phyloP scores from a whole-genome alignment of 1,139 yeast genomes.

The Citeromyces hawaiiensis region DNA sequence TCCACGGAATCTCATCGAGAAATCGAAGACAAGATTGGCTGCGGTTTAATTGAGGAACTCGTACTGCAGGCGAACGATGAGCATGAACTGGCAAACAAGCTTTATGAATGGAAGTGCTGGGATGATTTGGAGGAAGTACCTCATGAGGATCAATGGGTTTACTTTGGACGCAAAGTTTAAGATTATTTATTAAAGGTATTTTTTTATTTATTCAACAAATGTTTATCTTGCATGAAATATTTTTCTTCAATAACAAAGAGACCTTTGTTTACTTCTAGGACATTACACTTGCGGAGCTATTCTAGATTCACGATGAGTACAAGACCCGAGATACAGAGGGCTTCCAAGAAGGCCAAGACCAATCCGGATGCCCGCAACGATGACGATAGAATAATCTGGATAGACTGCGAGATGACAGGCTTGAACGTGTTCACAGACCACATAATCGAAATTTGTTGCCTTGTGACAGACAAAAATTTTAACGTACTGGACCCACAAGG shows the following conservation, averaged over 20 bases:
- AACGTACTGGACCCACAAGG: constrained; percentile 54
- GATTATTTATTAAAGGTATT: neutral
- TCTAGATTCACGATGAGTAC: neutral
- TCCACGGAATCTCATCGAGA: constrained; percentile 46
- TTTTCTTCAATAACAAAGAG: neutral
- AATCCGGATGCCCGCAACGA: neutral
- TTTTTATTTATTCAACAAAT: neutral
- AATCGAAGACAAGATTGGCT: constrained; percentile 66
- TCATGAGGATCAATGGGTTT: constrained; percentile 62
- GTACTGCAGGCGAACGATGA: constrained; percentile 79
- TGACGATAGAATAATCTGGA: constrained; percentile 52
- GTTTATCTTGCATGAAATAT: neutral
- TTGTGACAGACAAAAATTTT: constrained; percentile 74
- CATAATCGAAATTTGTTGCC: constrained; percentile 86
- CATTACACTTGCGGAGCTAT: neutral
- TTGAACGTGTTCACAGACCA: constrained; percentile 57
- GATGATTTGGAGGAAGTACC: constrained; percentile 57
- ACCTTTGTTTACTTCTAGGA: neutral
- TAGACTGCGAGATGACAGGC: constrained; percentile 94
- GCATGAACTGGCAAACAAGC: constrained; percentile 49
- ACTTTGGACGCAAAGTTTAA: constrained; percentile 47
- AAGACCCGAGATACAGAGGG: neutral
- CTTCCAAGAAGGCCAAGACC: neutral
- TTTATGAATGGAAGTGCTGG: constrained; percentile 59
- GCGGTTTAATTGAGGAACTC: constrained; percentile 77